Evolutionary conservation across 768 basidiomycete genomes (phyloP).

Genomic region (Russula virescens): DNA sequence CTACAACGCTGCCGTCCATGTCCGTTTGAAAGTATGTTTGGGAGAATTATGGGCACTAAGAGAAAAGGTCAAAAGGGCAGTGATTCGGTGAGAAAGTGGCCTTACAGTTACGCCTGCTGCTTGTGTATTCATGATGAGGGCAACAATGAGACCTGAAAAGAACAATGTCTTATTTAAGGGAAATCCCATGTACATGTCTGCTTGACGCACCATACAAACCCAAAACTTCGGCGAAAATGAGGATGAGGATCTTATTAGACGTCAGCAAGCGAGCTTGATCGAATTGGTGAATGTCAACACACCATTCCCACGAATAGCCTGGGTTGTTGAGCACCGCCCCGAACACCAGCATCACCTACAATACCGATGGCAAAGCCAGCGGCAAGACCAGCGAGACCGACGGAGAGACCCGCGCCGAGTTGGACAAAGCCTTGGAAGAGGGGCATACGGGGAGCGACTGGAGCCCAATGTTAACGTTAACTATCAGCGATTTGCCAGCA

Average conservation of each 20-base stretch:
- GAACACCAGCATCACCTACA: constrained; percentile 97
- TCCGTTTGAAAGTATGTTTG: not conserved
- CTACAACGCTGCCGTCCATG: not conserved
- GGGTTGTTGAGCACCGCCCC: constrained; percentile 96
- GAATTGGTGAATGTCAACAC: not conserved
- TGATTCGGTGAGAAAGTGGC: not conserved
- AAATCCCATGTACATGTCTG: not conserved
- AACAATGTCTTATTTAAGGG: constrained; percentile 5
- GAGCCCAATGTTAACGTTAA: not conserved
- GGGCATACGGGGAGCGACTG: constrained; percentile 31
- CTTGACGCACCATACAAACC: constrained; percentile 69
- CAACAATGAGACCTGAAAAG: constrained; percentile 40
- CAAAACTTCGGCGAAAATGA: constrained; percentile 95
- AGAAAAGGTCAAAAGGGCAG: not conserved
- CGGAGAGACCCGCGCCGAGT: constrained; percentile 88
- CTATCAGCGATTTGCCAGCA: not conserved
- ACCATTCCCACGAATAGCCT: constrained; percentile 94
- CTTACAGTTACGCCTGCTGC: not conserved
- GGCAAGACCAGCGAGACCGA: constrained; percentile 91
- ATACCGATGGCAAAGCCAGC: constrained; percentile 98
- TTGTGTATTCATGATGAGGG: constrained; percentile 46
- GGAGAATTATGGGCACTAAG: constrained; percentile 11
- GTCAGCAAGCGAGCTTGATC: not conserved
- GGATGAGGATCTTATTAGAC: constrained; percentile 51
- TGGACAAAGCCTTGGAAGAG: constrained; percentile 92